Base-by-base conservation (phyloP, 2,329 filamentous ascomycete species). In the Pseudogymnoascus sp. region DNA sequence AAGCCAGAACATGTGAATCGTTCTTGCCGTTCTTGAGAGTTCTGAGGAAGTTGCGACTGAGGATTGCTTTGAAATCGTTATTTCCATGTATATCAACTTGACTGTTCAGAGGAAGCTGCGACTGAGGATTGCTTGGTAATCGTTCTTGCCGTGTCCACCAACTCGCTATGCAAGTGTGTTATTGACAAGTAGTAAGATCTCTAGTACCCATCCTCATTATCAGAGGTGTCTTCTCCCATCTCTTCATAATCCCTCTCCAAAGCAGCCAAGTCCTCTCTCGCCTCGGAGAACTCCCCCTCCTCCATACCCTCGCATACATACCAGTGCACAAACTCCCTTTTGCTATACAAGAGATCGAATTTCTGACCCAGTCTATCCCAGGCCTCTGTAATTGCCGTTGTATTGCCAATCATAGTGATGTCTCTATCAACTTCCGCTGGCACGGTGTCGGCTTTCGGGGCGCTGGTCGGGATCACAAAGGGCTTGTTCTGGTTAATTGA, bases 261-360 rank as follows among this genome's bases (percentile, higher is more conserved):
- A 33, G 84, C 85, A 58, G 85, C 85, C 64, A 87, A 74, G 72
- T 87, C 84, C 74, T 87, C 85, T 69, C 85, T 79, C 40, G 85
- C 84, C 71, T 87, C 85, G 31, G 78, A 81, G 75, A 87, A 87
- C 71, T 87, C 85, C 65, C 85, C 85, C 72, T 87, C 84, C 74
- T 87, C 85, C 85, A 87, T 87, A 73, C 85, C 85, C 73, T 87
- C 85, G 66, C 85, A 85, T 61, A 87, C 85, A 68, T 87, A 87
- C 85, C 85, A 87, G 72, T 87, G 85, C n/a, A 87, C 85, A 70
- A 87, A 87, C 9, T 84, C 85, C 65, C 84, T 81, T 77, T 87
- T 87, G 64, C 80, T 81, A 75, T 87, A 87, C 85, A 87, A 87
- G 65, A 87, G 80, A 69, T 87, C 85, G 72, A 87, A 87, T 71